A percentile compares a stretch with the other conserved stretches of the same genome.
Conservation (phyloP, 2,329 filamentous ascomycete species). For the Epichloe scottii region DNA sequence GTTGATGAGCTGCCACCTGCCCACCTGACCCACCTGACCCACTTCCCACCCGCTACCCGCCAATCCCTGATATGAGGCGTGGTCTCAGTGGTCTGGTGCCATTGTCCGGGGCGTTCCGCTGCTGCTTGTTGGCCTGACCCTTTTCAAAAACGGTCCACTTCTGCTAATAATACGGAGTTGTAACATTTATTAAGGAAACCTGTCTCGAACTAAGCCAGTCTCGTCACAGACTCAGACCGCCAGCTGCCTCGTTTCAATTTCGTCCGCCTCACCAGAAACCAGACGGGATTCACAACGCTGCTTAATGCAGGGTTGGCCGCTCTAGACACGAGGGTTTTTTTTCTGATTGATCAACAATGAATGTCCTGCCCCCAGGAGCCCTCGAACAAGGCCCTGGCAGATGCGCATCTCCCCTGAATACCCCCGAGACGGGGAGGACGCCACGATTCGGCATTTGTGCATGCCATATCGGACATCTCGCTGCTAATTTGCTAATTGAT, state of each 20-base stretch:
- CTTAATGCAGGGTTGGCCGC: background rate
- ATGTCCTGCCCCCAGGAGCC: background rate
- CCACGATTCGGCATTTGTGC: background rate
- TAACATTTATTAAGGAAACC: too few relatives aligned
- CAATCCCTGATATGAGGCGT: too few relatives aligned
- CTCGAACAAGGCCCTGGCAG: too few relatives aligned
- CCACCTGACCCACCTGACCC: too few relatives aligned
- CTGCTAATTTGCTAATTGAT: too few relatives aligned
- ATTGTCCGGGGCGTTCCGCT: background rate
- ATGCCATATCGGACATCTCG: background rate
- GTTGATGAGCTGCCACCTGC: background rate
- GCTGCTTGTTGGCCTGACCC: background rate
- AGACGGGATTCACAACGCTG: background rate
- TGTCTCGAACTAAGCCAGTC: background rate
- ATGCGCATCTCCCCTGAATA: too few relatives aligned
- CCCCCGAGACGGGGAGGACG: background rate
- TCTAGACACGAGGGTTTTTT: background rate
- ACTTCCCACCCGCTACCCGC: too few relatives aligned
- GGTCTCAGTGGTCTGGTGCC: too few relatives aligned
- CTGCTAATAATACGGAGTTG: too few relatives aligned
- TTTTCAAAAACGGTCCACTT: too few relatives aligned
- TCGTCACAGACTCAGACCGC: background rate
- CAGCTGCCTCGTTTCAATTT: background rate
- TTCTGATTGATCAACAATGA: background rate
- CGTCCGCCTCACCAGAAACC: background rate